Conservation (phyloP, 1,284 basidiomycete genomes). For the Ceratorhiza oryzae-sativae region DNA sequence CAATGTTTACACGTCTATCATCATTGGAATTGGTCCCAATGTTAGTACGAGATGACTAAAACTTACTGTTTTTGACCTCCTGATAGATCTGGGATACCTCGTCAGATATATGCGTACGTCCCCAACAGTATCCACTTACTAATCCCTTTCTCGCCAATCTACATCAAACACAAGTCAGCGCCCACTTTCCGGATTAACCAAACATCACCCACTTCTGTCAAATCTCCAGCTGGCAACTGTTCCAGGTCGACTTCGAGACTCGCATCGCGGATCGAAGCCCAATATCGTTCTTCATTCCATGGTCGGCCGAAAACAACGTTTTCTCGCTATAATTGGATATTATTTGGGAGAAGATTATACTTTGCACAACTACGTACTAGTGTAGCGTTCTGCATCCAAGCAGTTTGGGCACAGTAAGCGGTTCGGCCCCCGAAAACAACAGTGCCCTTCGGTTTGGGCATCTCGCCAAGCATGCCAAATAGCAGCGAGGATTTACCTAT, state of each 20-base stretch:
- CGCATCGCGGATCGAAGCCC: constrained; percentile 66
- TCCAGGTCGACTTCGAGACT: constrained; percentile 74
- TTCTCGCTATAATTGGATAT: constrained; percentile 54
- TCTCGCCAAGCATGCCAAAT: constrained; percentile 76
- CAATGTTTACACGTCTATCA: constrained; percentile 55
- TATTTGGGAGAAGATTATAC: not conserved
- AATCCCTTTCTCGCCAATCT: constrained; percentile 73
- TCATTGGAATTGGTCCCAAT: not conserved
- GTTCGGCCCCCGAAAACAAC: constrained; percentile 73
- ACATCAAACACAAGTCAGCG: not conserved
- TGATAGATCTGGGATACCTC: constrained; percentile 48
- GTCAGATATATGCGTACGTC: not conserved
- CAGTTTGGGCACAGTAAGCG: constrained; percentile 82
- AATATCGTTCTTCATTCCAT: constrained; percentile 72
- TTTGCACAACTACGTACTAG: constrained; percentile 58
- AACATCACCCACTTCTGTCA: constrained; percentile 64
- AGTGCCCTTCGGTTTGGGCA: constrained; percentile 63
- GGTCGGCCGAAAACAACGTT: constrained; percentile 72
- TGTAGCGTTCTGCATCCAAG: constrained; percentile 89
- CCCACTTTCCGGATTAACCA: not conserved
- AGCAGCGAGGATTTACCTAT: constrained; percentile 68
- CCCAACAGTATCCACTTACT: constrained; percentile 48
- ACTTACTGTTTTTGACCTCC: constrained; percentile 70
- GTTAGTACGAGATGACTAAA: not conserved
- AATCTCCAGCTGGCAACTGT: constrained; percentile 73